phyloP scores from a whole-genome alignment of 2,329 filamentous ascomycete genomes.

The Ophiostoma australiae region DNA sequence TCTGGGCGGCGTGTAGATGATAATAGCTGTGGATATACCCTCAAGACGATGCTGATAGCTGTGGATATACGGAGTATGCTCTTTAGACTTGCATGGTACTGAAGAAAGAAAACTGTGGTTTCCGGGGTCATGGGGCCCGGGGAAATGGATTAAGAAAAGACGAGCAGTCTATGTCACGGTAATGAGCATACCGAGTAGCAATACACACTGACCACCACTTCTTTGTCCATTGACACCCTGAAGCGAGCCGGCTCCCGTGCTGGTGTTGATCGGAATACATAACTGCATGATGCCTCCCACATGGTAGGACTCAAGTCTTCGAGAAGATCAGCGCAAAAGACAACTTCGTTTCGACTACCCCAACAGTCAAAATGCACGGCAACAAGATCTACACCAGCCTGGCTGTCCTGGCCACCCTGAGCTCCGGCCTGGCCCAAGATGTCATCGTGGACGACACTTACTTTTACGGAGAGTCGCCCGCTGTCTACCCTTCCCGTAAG shows the following conservation, averaged over 20 bases:
- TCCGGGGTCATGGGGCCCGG: slow-evolving; percentile 4
- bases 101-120: not conserved
- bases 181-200: no score
- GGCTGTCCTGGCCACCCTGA: slow-evolving; percentile 35
- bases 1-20: not conserved
- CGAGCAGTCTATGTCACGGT: not conserved
- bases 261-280: slow-evolving; percentile 7
- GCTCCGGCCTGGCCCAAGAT: slow-evolving; percentile 11
- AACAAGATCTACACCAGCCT: slow-evolving; percentile 29
- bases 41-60: not conserved
- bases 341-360: not conserved
- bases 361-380: slow-evolving; percentile 1
- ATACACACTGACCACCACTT: not conserved
- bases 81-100: not conserved
- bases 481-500: slow-evolving; percentile 45
- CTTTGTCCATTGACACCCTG: not conserved
- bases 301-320: not conserved
- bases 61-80: not conserved
- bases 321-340: slow-evolving; percentile 11
- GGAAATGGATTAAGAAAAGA: slow-evolving; percentile 2
- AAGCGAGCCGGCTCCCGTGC: not conserved
- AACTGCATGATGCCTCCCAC: slow-evolving; percentile 13
- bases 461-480: slow-evolving; percentile 49
- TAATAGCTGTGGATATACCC: not conserved
- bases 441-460: slow-evolving; percentile 40